Evolutionary conservation across 2,329 filamentous ascomycete species (phyloP).

Genomic region (Aspergillus spinulosporus): DNA sequence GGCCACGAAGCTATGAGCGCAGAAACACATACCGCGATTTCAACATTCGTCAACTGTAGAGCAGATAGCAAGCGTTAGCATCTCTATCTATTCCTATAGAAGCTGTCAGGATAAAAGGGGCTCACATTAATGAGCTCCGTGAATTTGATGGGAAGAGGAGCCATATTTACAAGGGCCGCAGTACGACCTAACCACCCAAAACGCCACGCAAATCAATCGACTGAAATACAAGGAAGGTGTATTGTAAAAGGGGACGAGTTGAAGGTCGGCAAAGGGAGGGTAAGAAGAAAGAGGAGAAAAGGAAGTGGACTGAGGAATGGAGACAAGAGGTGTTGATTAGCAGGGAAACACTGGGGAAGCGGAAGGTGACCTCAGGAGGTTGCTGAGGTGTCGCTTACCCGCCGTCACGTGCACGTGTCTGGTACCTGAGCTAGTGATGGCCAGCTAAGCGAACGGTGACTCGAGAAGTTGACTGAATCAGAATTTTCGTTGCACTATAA

Average conservation of each 20-base stretch:
- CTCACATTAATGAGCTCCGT: slow-evolving; percentile 80
- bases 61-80: slow-evolving; percentile 36
- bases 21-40: slow-evolving; percentile 53
- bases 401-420: slow-evolving; percentile 35
- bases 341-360: slow-evolving; percentile 29
- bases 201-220: slow-evolving; percentile 39
- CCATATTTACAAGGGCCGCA: slow-evolving; percentile 51
- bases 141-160: slow-evolving; percentile 84
- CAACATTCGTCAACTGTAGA: slow-evolving; percentile 53
- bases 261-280: slow-evolving; percentile 10
- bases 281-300: slow-evolving; percentile 13
- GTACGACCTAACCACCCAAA: slow-evolving; percentile 46
- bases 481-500: background rate
- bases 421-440: slow-evolving; percentile 14
- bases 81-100: background rate
- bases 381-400: slow-evolving; percentile 45
- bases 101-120: slow-evolving; percentile 36
- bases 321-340: slow-evolving; percentile 23
- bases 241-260: slow-evolving; percentile 19
- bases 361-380: slow-evolving; percentile 45
- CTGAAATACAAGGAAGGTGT: slow-evolving; percentile 20
- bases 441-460: slow-evolving; percentile 8
- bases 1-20: slow-evolving; percentile 11
- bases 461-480: background rate
- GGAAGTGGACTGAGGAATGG: slow-evolving; percentile 20